Percentiles rank a stretch among this genome's conserved stretches.
Conservation (phyloP, 2,329 filamentous ascomycete species). For the Herpotrichia juniperi region DNA sequence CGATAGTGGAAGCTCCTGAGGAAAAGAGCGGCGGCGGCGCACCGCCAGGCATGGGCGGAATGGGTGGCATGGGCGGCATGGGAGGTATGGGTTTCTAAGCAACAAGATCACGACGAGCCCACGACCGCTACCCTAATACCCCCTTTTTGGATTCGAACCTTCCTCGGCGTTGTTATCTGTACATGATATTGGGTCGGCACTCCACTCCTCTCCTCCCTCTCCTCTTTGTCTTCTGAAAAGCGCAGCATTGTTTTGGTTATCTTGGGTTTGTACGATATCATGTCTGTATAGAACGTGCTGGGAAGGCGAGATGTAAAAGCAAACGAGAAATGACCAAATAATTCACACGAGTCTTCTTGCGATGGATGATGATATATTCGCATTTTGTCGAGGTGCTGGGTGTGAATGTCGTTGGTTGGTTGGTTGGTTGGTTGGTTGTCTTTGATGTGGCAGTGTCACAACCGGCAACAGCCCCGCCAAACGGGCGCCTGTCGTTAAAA, state of each 20-base stretch:
- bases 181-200: conserved; percentile 42
- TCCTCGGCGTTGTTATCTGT: conserved; percentile 38
- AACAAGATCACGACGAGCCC: conserved; percentile 21
- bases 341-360: conserved; percentile 10
- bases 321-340: conserved; percentile 34
- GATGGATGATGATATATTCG: not conserved
- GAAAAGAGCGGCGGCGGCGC: conserved; percentile 77
- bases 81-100: conserved; percentile 69
- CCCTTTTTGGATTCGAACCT: conserved; percentile 36
- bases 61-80: conserved; percentile 64
- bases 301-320: conserved; percentile 39
- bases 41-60: conserved; percentile 57
- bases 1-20: conserved; percentile 93
- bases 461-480: not conserved
- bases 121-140: conserved; percentile 37
- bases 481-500: conserved; percentile 1
- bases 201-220: conserved; percentile 41
- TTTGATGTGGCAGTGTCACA: not conserved
- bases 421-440: not conserved
- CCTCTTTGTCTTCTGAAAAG: conserved; percentile 40
- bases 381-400: too few relatives aligned
- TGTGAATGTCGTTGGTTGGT: not conserved
- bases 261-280: conserved; percentile 44
- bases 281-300: conserved; percentile 39
- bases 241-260: conserved; percentile 39